Evolutionary conservation across 495 filamentous ascomycete genomes (phyloP).

Genomic region (Penicillium argentinense): DNA sequence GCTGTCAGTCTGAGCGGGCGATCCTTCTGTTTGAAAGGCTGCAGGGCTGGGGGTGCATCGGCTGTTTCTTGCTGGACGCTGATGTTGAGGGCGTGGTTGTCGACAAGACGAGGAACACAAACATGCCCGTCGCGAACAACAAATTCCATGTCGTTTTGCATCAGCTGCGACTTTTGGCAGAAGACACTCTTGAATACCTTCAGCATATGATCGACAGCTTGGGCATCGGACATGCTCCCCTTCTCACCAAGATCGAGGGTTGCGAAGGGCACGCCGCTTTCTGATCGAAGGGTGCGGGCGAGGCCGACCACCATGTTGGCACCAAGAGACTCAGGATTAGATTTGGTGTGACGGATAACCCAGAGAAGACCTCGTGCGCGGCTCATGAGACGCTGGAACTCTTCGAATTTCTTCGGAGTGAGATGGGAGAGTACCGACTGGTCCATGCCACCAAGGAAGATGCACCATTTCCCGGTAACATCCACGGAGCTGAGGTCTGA

Average conservation of each 20-base stretch:
- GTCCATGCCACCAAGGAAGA: slow-evolving; percentile 32
- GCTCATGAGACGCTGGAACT: slow-evolving; percentile 23
- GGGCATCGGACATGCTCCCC: slow-evolving; percentile 10
- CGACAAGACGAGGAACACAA: slow-evolving; percentile 28
- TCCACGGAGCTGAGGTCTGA: slow-evolving; percentile 10
- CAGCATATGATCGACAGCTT: slow-evolving; percentile 20
- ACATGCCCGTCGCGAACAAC: slow-evolving; percentile 24
- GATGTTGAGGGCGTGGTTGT: slow-evolving; percentile 26
- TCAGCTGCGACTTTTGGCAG: slow-evolving; percentile 18
- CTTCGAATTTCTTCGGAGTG: slow-evolving; percentile 20
- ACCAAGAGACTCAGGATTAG: slow-evolving; percentile 15
- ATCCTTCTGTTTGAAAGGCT: slow-evolving; percentile 27
- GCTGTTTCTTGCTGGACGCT: slow-evolving; percentile 25
- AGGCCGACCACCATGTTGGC: slow-evolving; percentile 32
- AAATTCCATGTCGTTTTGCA: slow-evolving; percentile 30
- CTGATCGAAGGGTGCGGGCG: slow-evolving; percentile 32
- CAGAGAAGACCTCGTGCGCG: slow-evolving; percentile 29
- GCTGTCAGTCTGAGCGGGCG: slow-evolving; percentile 29
- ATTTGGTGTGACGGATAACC: slow-evolving; percentile 21
- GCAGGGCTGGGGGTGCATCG: slow-evolving; percentile 21
- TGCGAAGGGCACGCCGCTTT: slow-evolving; percentile 30
- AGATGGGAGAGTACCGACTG: slow-evolving; percentile 22
- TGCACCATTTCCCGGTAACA: slow-evolving; percentile 30
- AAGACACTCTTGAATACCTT: slow-evolving; percentile 28
- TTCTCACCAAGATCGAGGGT: slow-evolving; percentile 28